Percentiles rank a stretch among this genome's conserved stretches.
Evolutionary conservation across 2,329 filamentous ascomycete species (phyloP).

Genomic region (Penicillium griseofulvum): DNA sequence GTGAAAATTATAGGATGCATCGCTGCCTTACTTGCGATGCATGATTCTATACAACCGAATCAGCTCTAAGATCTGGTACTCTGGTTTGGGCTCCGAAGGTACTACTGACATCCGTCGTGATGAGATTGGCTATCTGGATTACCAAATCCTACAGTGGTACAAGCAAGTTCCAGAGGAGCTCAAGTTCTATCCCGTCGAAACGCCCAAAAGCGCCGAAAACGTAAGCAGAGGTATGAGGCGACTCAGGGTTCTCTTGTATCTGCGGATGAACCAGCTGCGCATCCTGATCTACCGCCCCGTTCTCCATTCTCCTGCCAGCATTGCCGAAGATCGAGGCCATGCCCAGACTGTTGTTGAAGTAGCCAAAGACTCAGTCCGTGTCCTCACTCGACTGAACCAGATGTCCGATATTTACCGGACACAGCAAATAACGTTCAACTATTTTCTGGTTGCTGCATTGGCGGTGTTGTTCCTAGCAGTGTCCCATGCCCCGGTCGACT

Average conservation of each 20-base stretch:
- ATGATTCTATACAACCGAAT: constrained; percentile 85
- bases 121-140: constrained; percentile 77
- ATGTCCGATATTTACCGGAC: constrained; percentile 62
- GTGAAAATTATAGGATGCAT: constrained; percentile 35
- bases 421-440: constrained; percentile 65
- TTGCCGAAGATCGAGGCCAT: constrained; percentile 69
- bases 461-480: constrained; percentile 65
- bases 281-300: constrained; percentile 86
- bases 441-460: constrained; percentile 63
- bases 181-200: constrained; percentile 59
- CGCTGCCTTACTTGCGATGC: constrained; percentile 69
- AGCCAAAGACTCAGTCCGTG: constrained; percentile 63
- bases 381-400: constrained; percentile 60
- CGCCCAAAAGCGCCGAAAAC: constrained; percentile 47
- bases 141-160: constrained; percentile 84
- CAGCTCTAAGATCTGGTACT: constrained; percentile 81
- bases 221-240: constrained; percentile 67
- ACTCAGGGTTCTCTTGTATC: constrained; percentile 77
- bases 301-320: constrained; percentile 78
- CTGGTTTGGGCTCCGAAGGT: constrained; percentile 69
- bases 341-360: constrained; percentile 68
- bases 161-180: constrained; percentile 65
- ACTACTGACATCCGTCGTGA: constrained; percentile 65
- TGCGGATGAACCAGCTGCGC: constrained; percentile 85
- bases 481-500: constrained; percentile 61